These are phyloP conservation scores for Xylariomycetidae sp. DNA, from an alignment of 2,329 filamentous ascomycete genomes.

Conservation along the genomic window DNA sequence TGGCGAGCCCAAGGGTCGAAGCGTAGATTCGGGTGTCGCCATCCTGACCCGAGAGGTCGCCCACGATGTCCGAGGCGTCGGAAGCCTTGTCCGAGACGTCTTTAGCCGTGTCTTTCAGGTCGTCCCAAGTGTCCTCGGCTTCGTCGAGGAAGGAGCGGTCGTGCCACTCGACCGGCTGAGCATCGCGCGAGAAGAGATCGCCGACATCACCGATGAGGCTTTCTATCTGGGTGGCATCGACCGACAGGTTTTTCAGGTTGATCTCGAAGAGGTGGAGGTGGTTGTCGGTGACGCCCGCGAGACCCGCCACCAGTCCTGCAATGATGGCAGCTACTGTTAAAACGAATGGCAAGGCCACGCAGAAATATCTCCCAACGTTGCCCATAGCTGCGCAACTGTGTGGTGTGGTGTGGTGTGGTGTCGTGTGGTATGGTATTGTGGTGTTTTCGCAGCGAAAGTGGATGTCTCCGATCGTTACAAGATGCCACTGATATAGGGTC, in stretches of 20 bases:
- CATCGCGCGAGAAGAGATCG: constrained; percentile 6
- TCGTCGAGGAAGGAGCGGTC: constrained; percentile 9
- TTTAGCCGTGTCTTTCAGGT: background rate
- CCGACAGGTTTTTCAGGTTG: constrained; percentile 55
- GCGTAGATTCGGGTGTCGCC: constrained; percentile 46
- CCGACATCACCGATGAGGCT: constrained; percentile 15
- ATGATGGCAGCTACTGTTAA: constrained; percentile 74
- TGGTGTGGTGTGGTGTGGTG: too few relatives aligned
- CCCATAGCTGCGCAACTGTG: too few relatives aligned
- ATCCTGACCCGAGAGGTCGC: background rate
- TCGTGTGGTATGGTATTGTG: too few relatives aligned
- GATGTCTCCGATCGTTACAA: too few relatives aligned
- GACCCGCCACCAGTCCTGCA: constrained; percentile 54
- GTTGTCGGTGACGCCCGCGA: constrained; percentile 51
- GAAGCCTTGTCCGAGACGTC: constrained; percentile 5
- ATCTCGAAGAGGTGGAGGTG: constrained; percentile 53
- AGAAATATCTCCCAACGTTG: constrained; percentile 67
- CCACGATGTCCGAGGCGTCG: constrained; percentile 18
- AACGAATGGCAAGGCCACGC: constrained; percentile 80
- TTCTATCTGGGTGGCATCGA: constrained; percentile 34
- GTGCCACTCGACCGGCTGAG: constrained; percentile 11
- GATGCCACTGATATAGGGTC: too few relatives aligned
- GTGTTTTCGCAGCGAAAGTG: too few relatives aligned
- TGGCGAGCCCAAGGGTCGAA: constrained; percentile 54
- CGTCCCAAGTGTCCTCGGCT: constrained; percentile 17